phyloP scores from a whole-genome alignment of 257 asterid species.

The Asclepias syriaca region DNA sequence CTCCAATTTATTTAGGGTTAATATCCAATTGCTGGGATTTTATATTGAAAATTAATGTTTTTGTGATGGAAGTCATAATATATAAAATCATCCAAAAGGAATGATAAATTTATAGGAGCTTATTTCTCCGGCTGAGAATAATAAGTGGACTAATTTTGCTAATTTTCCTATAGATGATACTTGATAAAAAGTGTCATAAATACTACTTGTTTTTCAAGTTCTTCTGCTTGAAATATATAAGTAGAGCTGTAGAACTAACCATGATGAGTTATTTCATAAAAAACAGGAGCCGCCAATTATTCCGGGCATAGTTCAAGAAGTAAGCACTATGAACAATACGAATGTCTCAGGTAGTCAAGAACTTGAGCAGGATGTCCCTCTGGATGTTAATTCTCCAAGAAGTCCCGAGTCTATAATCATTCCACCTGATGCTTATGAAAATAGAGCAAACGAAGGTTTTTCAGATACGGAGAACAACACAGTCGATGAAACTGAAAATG shows the following conservation, averaged over 20 bases:
- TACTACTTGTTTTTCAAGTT: neutral
- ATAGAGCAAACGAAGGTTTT: slow-evolving; percentile 22
- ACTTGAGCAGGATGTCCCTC: slow-evolving; percentile 27
- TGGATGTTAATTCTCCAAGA: slow-evolving; percentile 35
- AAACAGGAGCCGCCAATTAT: slow-evolving; percentile 42
- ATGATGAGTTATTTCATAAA: slow-evolving; percentile 9
- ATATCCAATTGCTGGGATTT: no score
- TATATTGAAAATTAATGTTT: no score
- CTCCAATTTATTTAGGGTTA: no score
- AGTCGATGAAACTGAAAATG: slow-evolving; percentile 17
- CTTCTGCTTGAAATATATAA: neutral
- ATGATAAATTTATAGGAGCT: no score
- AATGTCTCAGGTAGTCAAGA: slow-evolving; percentile 39
- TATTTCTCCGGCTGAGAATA: no score
- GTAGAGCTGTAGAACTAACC: neutral
- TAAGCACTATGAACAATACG: slow-evolving; percentile 21
- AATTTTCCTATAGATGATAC: neutral
- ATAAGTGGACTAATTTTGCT: neutral
- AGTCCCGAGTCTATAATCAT: slow-evolving; percentile 43
- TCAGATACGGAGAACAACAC: slow-evolving; percentile 15
- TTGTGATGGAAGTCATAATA: no score
- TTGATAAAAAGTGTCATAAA: neutral
- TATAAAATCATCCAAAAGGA: no score
- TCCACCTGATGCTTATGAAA: slow-evolving; percentile 33
- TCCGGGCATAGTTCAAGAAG: slow-evolving; percentile 30